Base-by-base conservation (phyloP, 345 rosid species). In the Angophora floribunda region DNA sequence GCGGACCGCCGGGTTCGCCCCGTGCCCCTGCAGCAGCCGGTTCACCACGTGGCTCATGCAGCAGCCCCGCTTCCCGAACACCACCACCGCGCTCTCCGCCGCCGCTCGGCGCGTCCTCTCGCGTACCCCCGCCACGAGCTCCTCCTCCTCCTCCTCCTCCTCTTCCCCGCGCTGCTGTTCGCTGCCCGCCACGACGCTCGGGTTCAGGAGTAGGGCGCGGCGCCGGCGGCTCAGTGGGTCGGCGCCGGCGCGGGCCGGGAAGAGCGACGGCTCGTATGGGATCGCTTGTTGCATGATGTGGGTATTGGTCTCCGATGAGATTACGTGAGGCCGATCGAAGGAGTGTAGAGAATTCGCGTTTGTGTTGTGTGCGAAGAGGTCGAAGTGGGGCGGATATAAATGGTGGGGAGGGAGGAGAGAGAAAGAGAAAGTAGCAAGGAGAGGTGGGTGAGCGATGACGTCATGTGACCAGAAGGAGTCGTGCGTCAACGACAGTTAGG, bases 21-120 rank as follows among this genome's bases (percentile, higher is more conserved):
- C 99, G 49, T 95, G 95, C 28, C 96, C 93, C 32, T 95, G 80
- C 51, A 97, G 91, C 92, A 97, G 89, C 79, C 93, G 91, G 89
- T 92, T 94, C 51, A 92, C 95, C 22, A 97, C 99, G 87, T 96
- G 98, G 92, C 97, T 94, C 98, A 97, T 94, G 91, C 99, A 97
- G 88, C 99, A 97, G 3, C 98, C 99, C 11, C 92, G 89, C 78
- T 90, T 94, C 9, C 96, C 94, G 85, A 97, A 91, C 86, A 96
- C 97, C 49, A 97, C 93, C 59, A 96, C 95, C 1, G 99, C 96
- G 91, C 94, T 96, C 91, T 96, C 97, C 26, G 92, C 91, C 50
- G 95, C 95, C 89, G 95, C 65, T 6, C 86, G 75, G 45, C 85
- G 45, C 86, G 92, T 41, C 12, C 57, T 13, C 32, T 47, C 57